Base-by-base conservation (phyloP, 495 filamentous ascomycete genomes). In the Melanomma pulvis-pyrius region DNA sequence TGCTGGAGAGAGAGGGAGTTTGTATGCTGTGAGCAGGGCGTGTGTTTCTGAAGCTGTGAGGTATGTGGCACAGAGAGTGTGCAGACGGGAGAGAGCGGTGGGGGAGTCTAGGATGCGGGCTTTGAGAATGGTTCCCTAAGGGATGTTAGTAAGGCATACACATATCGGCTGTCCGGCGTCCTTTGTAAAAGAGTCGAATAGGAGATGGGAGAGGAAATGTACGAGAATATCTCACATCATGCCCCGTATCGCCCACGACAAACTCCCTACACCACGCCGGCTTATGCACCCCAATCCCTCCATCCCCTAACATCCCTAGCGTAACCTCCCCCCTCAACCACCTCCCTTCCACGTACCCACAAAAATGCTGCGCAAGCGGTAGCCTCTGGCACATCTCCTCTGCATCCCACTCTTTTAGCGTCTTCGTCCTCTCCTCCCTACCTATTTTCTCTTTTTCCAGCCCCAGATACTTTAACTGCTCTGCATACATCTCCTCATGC, bases 291-390 rank as follows among this genome's bases (percentile, higher is more conserved):
- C 25, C 29, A 11, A 13, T 30, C 28, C 32, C 29, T 17, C 59
- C 59, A 30, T 63, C 44, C 2, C 17, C 46, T 39, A 68, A 25
- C 7, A 53, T 25, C 0, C 26, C 46, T 44, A 68, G 44, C 13
- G 26, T 53, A 7, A 63, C 52, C 24, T 57, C 53, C 15, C 25
- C 39, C 59, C 52, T 57, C 29, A 68, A 48, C 28, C 36, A 68
- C 17, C 9, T n/a, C 17, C 65, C 65, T 52, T 68, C 65, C 15
- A 68, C 34, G 9, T 12, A 21, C 17, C 49, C 65, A 46, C 65
- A 68, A 34, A 58, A 68, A 25, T 68, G 65, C 48, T 63, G 59
- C 30, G 65, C 59, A 15, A 68, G 59, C 15, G 65, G 65, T 24
- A 68, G 29, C 47, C 36, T 63, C 49, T 63, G 12, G n/a, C 12